phyloP scores from a whole-genome alignment of 208 protist species.

The Leptomonas pyrrhocoris region DNA sequence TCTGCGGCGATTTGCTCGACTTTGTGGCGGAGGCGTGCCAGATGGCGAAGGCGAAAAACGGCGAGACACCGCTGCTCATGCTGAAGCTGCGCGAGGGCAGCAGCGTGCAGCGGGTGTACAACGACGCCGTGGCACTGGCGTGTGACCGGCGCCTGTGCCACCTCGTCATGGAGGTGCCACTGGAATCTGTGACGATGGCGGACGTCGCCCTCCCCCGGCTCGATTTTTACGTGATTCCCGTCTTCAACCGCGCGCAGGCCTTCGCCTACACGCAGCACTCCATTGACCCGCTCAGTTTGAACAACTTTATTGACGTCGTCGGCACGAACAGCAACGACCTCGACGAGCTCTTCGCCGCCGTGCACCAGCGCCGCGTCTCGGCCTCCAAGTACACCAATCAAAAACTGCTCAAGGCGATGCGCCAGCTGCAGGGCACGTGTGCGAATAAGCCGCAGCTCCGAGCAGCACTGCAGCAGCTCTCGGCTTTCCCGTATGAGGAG shows the following conservation, averaged over 20 bases:
- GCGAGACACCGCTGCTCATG: constrained; percentile 64
- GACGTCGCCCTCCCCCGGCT: constrained; percentile 57
- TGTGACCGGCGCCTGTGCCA: constrained; percentile 71
- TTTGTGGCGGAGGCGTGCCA: constrained; percentile 54
- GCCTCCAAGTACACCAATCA: constrained; percentile 61
- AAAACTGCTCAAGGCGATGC: constrained; percentile 74
- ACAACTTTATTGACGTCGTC: constrained; percentile 62
- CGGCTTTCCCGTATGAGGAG: constrained; percentile 50
- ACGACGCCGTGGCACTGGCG: constrained; percentile 67
- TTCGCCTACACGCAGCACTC: constrained; percentile 68
- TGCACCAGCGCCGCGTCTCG: constrained; percentile 53
- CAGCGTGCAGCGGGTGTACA: constrained; percentile 62
- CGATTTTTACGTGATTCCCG: constrained; percentile 64
- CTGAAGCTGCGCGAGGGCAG: constrained; percentile 68
- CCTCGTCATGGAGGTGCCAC: constrained; percentile 66
- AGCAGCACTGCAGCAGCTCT: constrained; percentile 50
- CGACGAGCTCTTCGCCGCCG: constrained; percentile 70
- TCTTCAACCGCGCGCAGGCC: constrained; percentile 55
- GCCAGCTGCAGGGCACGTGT: constrained; percentile 59
- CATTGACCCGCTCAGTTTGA: constrained; percentile 60
- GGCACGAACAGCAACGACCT: constrained; percentile 79
- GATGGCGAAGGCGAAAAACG: constrained; percentile 43
- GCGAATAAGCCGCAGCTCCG: constrained; percentile 49
- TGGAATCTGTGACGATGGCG: constrained; percentile 64
- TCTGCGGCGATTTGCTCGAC: constrained; percentile 79